Conservation (phyloP, 352 stramenopile species). For the Phytophthora chlamydospora region DNA sequence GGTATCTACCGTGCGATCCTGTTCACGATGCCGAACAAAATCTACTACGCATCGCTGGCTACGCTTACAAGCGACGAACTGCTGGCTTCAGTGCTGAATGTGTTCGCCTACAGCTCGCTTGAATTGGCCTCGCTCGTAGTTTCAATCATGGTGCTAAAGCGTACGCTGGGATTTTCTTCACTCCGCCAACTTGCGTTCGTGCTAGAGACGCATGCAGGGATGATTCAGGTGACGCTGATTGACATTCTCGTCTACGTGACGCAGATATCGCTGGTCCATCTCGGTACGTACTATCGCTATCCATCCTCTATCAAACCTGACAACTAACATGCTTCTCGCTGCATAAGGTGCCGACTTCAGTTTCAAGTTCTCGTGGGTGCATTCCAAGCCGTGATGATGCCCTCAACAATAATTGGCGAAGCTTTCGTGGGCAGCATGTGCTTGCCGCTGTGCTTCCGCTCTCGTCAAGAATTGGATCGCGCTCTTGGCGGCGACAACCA, state of each 20-base stretch:
- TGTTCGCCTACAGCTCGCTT: constrained; percentile 18
- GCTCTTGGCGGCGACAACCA: no score
- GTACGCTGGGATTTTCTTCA: constrained; percentile 18
- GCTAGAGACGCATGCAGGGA: constrained; percentile 22
- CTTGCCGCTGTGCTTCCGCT: no score
- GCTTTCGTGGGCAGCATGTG: no score
- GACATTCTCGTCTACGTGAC: constrained; percentile 28
- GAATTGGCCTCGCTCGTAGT: constrained; percentile 16
- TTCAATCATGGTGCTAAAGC: constrained; percentile 8
- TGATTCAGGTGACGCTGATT: constrained; percentile 31
- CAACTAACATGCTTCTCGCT: no score
- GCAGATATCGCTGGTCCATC: constrained; percentile 16
- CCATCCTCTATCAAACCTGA: no score
- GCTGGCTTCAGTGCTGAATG: constrained; percentile 1
- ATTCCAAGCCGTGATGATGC: no score
- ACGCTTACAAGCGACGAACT: constrained; percentile 5
- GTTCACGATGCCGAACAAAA: constrained; percentile 21
- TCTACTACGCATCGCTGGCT: constrained; percentile 14
- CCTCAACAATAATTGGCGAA: no score
- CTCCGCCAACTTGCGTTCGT: constrained; percentile 35
- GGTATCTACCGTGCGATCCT: constrained; percentile 1
- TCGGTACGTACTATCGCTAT: background rate
- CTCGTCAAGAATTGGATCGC: no score
- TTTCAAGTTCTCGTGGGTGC: constrained; percentile 4
- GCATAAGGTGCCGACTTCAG: constrained; percentile 2